phyloP scores from a whole-genome alignment of 768 basidiomycete genomes.

The Boletus rubropictus region DNA sequence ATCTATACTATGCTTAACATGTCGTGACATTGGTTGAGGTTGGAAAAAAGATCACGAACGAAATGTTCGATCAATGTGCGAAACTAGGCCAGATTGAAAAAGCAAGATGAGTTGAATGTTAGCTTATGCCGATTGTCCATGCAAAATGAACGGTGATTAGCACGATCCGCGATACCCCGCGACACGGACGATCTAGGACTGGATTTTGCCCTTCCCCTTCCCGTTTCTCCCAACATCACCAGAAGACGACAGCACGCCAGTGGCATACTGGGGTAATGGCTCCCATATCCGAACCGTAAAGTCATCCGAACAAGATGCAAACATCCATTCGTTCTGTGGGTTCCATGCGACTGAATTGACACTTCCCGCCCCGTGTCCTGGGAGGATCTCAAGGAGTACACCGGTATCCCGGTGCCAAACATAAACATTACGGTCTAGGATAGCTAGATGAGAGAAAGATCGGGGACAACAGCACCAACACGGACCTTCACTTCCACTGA shows the following conservation, averaged over 20 bases:
- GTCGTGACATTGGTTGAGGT: conserved; percentile 22
- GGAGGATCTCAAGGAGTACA: conserved; percentile 75
- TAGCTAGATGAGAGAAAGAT: conserved; percentile 9
- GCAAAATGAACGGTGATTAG: conserved; percentile 24
- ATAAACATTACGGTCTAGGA: conserved; percentile 84
- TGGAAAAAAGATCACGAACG: conserved; percentile 18
- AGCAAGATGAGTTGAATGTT: conserved; percentile 26
- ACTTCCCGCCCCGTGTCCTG: conserved; percentile 82
- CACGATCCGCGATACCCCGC: conserved; percentile 10
- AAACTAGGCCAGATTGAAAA: conserved; percentile 18
- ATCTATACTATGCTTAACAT: conserved; percentile 32
- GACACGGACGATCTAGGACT: conserved; percentile 34
- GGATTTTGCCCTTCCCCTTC: conserved; percentile 62
- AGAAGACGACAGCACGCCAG: conserved; percentile 16
- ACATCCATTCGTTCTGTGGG: conserved; percentile 81
- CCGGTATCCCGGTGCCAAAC: conserved; percentile 92
- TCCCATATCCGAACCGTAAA: conserved; percentile 89
- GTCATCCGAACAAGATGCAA: conserved; percentile 96
- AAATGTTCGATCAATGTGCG: conserved; percentile 23
- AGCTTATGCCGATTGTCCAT: conserved; percentile 25
- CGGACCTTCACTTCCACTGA: conserved; percentile 93
- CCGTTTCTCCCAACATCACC: conserved; percentile 33
- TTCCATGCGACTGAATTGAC: conserved; percentile 99
- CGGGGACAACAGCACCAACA: background rate
- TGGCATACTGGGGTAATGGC: conserved; percentile 24